Base-by-base conservation (phyloP, 768 basidiomycete genomes). In the Amylocystis lapponica region DNA sequence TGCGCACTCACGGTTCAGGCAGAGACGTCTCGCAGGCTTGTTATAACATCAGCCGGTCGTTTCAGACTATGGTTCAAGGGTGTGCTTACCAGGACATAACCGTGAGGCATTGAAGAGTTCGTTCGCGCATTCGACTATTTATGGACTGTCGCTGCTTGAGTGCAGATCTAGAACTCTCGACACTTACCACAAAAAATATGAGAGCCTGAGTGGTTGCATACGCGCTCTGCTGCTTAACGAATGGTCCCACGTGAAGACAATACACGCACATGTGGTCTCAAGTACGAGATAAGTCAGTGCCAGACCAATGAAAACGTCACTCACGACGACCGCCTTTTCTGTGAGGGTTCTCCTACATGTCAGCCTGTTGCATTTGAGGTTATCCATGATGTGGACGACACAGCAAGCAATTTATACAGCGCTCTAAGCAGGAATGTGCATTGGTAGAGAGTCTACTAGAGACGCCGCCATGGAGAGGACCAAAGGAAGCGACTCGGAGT, bases 301-400 rank as follows among this genome's bases (percentile, higher is more conserved):
- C 12, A 9, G 39, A 23, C 12, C 30, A 38, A 31, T 35, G 31
- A 17, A 33, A 36, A 39, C 26, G 31, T 32, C 27, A 70, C 87
- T 61, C 56, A 91, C 88, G 48, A 92, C 88, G 10, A 92, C 88
- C 3, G 88, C 88, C 60, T 87, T 90, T 53, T 89, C 88, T 2
- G 69, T 66, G 35, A 92, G 61, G 2, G 71, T 48, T 52, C 73
- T 74, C 44, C 87, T 77, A 60, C 86, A 89, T 14, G 77, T 83
- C 45, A 88, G 69, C n/a, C 81, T 74, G 60, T 89, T 89, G 57
- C 86, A 89, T 53, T 78, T 83, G 36, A 88, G 65, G 37, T 87
- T 85, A 60, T 89, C 86, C 86, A 89, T 88, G 36, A 7, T 13
- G 22, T 25, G 5, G 13, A 33, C n/a, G n/a, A n/a, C n/a, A n/a